Base-by-base conservation (phyloP, 2,329 filamentous ascomycete genomes). In the Aureobasidium uvarum region DNA sequence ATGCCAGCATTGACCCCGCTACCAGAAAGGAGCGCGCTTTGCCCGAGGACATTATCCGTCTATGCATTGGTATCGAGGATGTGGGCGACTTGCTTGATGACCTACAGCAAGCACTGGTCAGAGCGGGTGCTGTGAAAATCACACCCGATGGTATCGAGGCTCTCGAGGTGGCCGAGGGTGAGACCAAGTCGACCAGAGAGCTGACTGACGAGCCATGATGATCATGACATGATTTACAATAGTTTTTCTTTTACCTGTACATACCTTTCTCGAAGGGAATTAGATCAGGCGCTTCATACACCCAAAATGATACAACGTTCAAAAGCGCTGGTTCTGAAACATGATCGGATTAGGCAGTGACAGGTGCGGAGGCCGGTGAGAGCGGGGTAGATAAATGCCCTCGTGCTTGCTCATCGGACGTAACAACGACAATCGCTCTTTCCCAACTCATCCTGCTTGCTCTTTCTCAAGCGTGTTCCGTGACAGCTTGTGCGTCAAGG, bases 21-120 rank as follows among this genome's bases (percentile, higher is more conserved):
- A 98, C 93, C 62, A 84, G 95, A 71, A 83, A 86, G 72, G 92
- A 96, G 79, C 85, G 93, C 69, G 89, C 94, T 69, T 90, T 99
- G 87, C 95, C 95, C 13, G 95, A 99, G 79, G 95, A 99, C 76
- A 89, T 99, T 67, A 98, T 99, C 72, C 85, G 95, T 65, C 79
- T 99, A 64, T 99, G 95, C 74, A 92, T 99, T 51, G 95, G 95
- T 52, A 99, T 99, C 73, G 95, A 99, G 77, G 95, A 99, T 77
- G 86, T 84, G 3, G 86, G 92, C 71, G 95, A 99, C 80, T 76
- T 99, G 72, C 91, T 98, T 74, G 94, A 98, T 74, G 95, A 99
- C 78, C 80, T 99, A 66, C 90, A 88, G 68, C 87, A 92, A 71
- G 95, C 95, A 71, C 86, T 99, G 68, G 92, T 98, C 36, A 90